Base-by-base conservation (phyloP, 2,329 filamentous ascomycete genomes). In the Ceratocystis eucalypticola region DNA sequence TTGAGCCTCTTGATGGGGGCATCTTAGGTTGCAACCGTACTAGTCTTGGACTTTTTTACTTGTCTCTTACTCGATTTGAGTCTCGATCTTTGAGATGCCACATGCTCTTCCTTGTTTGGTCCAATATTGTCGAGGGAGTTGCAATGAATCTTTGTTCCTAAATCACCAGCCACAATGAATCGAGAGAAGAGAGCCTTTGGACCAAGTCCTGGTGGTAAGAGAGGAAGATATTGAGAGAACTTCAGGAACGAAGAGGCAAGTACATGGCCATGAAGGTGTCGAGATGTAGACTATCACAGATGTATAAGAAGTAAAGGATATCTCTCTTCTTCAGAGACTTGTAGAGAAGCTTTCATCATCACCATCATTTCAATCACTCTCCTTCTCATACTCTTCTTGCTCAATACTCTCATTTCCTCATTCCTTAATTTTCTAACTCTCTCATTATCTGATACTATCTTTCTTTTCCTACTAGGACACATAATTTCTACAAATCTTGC, bases 331-430 rank as follows among this genome's bases (percentile, higher is more conserved):
- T 57, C 8, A 57, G 53, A 7, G 53, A 30, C 10, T 33, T 57
- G 53, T 17, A 50, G 53, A 57, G 30, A 33, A 1, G 8, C 7
- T n/a, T 61, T 41, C 59, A 25, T 62, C 61, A 62, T 30, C 20
- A 30, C 37, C 10, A 41, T 20, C 46, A 20, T 28, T 64, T 17
- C 20, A 10, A 45, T 30, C 53, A 22, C n/a, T 45, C n/a, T 30
- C 15, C 59, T 25, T 41, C 62, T 10, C 55, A 59, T 30, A 48
- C 61, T 64, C 48, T 66, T 25, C 30, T 15, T 41, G n/a, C 44
- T 25, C 22, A 3, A 44, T 17, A 62, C 20, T 25, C 44, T 22
- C 30, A 33, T 33, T 33, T 33, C 2, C 30, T 33, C 5, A 1
- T 0, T 33, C 6, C 30, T 33, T 6, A 7, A 33, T 33, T 7